Percentiles rank a stretch among this genome's conserved stretches.
Evolutionary conservation across 441 rosid genomes (phyloP).

Genomic region (Biscutella laevigata): DNA sequence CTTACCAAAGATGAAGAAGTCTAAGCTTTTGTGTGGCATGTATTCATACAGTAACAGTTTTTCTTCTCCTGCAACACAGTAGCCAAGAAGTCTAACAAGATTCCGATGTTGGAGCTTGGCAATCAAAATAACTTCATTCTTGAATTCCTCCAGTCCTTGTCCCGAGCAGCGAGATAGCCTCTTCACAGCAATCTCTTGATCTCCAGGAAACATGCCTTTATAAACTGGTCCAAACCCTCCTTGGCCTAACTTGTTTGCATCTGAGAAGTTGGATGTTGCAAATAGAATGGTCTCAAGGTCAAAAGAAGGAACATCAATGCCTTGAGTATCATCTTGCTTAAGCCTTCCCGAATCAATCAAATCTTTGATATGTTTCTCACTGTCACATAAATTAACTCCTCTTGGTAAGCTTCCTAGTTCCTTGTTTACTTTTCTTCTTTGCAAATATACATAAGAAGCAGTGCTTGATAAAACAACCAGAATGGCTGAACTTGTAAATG

Average conservation of each 20-base stretch:
- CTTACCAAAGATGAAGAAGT: constrained; percentile 46
- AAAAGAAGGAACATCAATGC: constrained; percentile 42
- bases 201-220: constrained; percentile 51
- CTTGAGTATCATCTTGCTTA: constrained; percentile 38
- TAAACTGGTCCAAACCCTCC: constrained; percentile 66
- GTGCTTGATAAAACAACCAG: constrained; percentile 30
- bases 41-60: constrained; percentile 46
- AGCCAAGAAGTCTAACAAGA: constrained; percentile 55
- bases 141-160: constrained; percentile 57
- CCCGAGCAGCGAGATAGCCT: constrained; percentile 45
- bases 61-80: constrained; percentile 42
- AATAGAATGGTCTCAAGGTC: constrained; percentile 38
- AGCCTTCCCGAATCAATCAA: constrained; percentile 35
- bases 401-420: constrained; percentile 27
- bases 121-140: constrained; percentile 56
- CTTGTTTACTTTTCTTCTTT: constrained; percentile 30
- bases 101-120: constrained; percentile 63
- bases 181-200: constrained; percentile 51
- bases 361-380: constrained; percentile 37
- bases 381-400: constrained; percentile 30
- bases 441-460: constrained; percentile 28
- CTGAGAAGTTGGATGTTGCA: constrained; percentile 47
- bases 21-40: constrained; percentile 52
- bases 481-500: constrained; percentile 29
- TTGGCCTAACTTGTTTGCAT: constrained; percentile 44